Base-by-base conservation (phyloP, 139 green algal species). In the Axilococcus clingmanii region DNA sequence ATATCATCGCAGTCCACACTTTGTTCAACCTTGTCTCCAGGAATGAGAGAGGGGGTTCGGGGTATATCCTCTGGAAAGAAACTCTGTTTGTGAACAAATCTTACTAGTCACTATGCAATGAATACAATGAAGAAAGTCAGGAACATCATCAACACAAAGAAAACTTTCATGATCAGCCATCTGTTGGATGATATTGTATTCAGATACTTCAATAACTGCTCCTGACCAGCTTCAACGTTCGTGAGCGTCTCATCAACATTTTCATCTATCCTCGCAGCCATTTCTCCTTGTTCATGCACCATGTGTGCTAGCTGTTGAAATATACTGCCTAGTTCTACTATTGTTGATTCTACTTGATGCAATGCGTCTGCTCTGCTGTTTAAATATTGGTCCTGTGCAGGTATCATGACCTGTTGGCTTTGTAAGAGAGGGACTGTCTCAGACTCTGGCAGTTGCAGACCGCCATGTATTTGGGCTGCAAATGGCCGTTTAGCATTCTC, bases 261-360 rank as follows among this genome's bases (percentile, higher is more conserved):
- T 28, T 96, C 88, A 60, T 99, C 91, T 47, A 99, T 99, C 25
- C 91, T 80, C 19, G 91, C 68, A 3, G 90, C 80, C 70, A 96
- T 75, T 70, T 97, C 90, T 11, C 89, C 90, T 57, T 95, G 87
- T 51, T 86, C 65, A 40, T 72, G 48, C 29, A 82, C 91, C 81
- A 99, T 91, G 34, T 91, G 81, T 3, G 86, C 82, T 34, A 99
- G 80, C 75, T 99, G 85, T 45, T 87, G 83, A 73, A 99, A 99
- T 35, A 99, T 99, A 55, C 57, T 77, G n/a, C 92, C 87, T 35
- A 99, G 79, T 72, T 99, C 92, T 29, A 85, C 72, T 33, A 99
- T 98, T 5, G 92, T 97, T 36, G 69, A 70, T 69, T 99, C 91
- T 46, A 97, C 91, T 50, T 93, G 90, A 20, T 87, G 84, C 65